Conservation (phyloP, 768 basidiomycete species). For the Hypholoma fasciculare region DNA sequence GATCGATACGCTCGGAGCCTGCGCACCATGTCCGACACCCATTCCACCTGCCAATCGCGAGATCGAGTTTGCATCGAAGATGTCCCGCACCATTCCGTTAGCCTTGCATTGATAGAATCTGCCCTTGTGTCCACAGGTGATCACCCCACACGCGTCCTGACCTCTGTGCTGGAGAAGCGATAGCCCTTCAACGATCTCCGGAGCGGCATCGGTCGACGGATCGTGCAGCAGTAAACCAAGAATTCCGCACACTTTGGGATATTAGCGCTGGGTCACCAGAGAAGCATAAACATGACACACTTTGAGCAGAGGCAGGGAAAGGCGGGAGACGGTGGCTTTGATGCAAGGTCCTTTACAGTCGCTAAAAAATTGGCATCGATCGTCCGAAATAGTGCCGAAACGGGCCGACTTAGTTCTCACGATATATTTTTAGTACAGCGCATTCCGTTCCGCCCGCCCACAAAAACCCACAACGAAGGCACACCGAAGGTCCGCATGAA, state of each 20-base stretch:
- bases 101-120: constrained; percentile 98
- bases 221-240: constrained; percentile 87
- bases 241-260: constrained; percentile 80
- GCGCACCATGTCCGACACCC: constrained; percentile 95
- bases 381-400: constrained; percentile 11
- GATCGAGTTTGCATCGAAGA: constrained; percentile 83
- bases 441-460: too few relatives aligned
- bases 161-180: constrained; percentile 95
- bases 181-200: constrained; percentile 94
- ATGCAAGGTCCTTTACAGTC: too few relatives aligned
- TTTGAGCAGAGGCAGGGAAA: constrained; percentile 7
- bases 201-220: constrained; percentile 67
- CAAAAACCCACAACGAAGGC: too few relatives aligned
- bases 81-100: constrained; percentile 98
- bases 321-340: not conserved
- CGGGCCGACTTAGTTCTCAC: not conserved
- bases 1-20: constrained; percentile 6
- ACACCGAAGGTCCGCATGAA: too few relatives aligned
- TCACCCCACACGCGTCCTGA: constrained; percentile 96
- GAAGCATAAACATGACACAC: constrained; percentile 10
- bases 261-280: not conserved
- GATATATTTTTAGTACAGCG: too few relatives aligned
- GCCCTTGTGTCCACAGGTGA: constrained; percentile 94
- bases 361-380: constrained; percentile 30
- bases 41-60: constrained; percentile 85